phyloP scores from a whole-genome alignment of 1,284 basidiomycete genomes.

The Irpex rosettiformis region DNA sequence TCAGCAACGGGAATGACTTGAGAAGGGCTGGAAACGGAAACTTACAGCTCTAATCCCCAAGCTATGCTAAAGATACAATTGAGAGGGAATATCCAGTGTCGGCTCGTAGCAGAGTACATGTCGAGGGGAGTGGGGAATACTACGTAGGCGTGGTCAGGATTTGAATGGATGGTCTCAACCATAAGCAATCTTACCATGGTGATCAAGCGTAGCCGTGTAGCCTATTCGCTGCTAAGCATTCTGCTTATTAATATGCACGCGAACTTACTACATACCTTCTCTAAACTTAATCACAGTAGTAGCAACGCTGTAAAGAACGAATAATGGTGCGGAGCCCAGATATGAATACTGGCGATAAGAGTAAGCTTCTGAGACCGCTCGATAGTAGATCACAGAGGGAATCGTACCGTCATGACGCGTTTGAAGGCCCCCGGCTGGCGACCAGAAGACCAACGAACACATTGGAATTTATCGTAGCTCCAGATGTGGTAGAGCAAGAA shows the following conservation, averaged over 20 bases:
- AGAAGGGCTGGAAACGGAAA: constrained; percentile 13
- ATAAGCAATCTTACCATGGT: constrained; percentile 34
- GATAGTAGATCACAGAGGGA: background rate
- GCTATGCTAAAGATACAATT: constrained; percentile 63
- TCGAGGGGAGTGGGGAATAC: constrained; percentile 53
- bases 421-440: constrained; percentile 76
- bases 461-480: constrained; percentile 70
- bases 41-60: constrained; percentile 73
- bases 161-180: background rate
- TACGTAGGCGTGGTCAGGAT: constrained; percentile 23
- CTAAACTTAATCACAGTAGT: constrained; percentile 62
- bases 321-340: constrained; percentile 56
- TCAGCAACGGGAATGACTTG: background rate
- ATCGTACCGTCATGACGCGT: constrained; percentile 72
- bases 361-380: background rate
- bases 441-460: constrained; percentile 65
- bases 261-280: constrained; percentile 47
- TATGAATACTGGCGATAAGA: constrained; percentile 66
- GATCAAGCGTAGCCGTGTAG: constrained; percentile 33
- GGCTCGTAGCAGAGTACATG: constrained; percentile 35
- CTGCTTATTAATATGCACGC: constrained; percentile 10
- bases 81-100: constrained; percentile 58
- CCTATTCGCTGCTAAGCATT: constrained; percentile 35
- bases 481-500: constrained; percentile 70
- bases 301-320: constrained; percentile 57